Conservation (phyloP, 2,329 filamentous ascomycete genomes). For the Juglanconis sp. region DNA sequence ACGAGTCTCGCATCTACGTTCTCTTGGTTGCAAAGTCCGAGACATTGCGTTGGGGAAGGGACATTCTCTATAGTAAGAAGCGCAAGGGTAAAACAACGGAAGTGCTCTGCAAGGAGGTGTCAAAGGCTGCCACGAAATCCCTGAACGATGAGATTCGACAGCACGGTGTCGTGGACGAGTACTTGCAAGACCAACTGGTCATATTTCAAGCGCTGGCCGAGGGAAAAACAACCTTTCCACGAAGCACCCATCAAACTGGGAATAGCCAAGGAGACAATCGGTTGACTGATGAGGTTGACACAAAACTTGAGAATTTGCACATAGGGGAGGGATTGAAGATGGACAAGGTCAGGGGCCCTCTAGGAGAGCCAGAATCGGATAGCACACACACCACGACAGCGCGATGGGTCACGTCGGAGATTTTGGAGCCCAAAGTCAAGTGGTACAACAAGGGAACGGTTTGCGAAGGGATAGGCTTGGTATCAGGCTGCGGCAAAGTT, state of each 20-base stretch:
- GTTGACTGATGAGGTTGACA: constrained; percentile 1
- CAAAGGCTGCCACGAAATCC: constrained; percentile 41
- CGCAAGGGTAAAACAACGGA: constrained; percentile 20
- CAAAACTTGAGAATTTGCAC: constrained; percentile 26
- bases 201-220: constrained; percentile 57
- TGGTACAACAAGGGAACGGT: constrained; percentile 51
- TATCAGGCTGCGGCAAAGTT: background rate
- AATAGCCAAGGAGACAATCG: constrained; percentile 13
- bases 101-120: constrained; percentile 35
- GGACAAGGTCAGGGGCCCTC: constrained; percentile 47
- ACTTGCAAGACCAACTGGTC: constrained; percentile 60
- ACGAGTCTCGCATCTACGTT: constrained; percentile 51
- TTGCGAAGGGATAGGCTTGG: constrained; percentile 44
- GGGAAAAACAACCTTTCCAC: constrained; percentile 46
- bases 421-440: constrained; percentile 42
- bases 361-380: constrained; percentile 44
- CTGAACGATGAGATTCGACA: constrained; percentile 43
- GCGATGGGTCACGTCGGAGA: constrained; percentile 53
- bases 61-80: constrained; percentile 34
- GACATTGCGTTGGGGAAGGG: constrained; percentile 46
- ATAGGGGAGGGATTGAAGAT: constrained; percentile 30
- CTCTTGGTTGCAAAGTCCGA: constrained; percentile 53
- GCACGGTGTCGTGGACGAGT: constrained; percentile 50
- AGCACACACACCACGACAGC: constrained; percentile 57
- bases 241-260: background rate